A percentile compares a stretch with the other conserved stretches of the same genome.
These are phyloP conservation scores for Metarhizium guizhouense DNA, from an alignment of 2,329 filamentous ascomycete species.

Conservation along the genomic window DNA sequence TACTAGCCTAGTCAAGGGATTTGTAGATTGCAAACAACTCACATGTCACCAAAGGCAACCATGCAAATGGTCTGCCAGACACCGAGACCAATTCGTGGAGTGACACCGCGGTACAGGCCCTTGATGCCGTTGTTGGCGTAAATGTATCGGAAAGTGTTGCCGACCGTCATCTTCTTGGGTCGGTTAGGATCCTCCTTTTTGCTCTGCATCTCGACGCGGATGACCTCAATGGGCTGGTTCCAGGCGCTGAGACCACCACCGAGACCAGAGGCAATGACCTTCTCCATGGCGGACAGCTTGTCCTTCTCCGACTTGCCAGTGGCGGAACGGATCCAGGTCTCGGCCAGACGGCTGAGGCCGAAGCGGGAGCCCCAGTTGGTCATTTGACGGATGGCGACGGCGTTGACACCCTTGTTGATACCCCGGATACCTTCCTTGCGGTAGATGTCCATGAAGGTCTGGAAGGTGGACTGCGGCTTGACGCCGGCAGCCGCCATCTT, in stretches of 20 bases:
- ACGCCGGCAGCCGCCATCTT: slow-evolving; percentile 79
- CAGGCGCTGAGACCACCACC: slow-evolving; percentile 94
- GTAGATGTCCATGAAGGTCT: slow-evolving; percentile 96
- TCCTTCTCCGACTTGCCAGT: slow-evolving; percentile 73
- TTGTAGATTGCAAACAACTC: slow-evolving; percentile 31
- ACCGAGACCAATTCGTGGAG: slow-evolving; percentile 86
- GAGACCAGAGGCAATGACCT: slow-evolving; percentile 76
- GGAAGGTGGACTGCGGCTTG: slow-evolving; percentile 82
- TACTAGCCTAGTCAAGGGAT: slow-evolving; percentile 2
- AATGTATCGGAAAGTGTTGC: slow-evolving; percentile 78
- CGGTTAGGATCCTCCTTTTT: slow-evolving; percentile 97
- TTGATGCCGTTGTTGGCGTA: slow-evolving; percentile 80
- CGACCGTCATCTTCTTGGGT: slow-evolving; percentile 97
- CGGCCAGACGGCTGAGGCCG: slow-evolving; percentile 83
- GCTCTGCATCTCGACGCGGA: slow-evolving; percentile 99
- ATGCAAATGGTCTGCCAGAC: slow-evolving; percentile 99
- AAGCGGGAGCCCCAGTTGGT: slow-evolving; percentile 99
- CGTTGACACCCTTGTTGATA: slow-evolving; percentile 98
- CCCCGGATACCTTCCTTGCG: slow-evolving; percentile 85
- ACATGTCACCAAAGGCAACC: slow-evolving; percentile 98
- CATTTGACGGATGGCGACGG: slow-evolving; percentile 96
- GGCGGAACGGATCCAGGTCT: slow-evolving; percentile 71
- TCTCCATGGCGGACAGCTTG: slow-evolving; percentile 73
- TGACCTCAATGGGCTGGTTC: slow-evolving; percentile 99
- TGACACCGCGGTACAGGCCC: slow-evolving; percentile 91